Base-by-base conservation (phyloP, 352 stramenopile species). In the Thraustochytrium sp. region DNA sequence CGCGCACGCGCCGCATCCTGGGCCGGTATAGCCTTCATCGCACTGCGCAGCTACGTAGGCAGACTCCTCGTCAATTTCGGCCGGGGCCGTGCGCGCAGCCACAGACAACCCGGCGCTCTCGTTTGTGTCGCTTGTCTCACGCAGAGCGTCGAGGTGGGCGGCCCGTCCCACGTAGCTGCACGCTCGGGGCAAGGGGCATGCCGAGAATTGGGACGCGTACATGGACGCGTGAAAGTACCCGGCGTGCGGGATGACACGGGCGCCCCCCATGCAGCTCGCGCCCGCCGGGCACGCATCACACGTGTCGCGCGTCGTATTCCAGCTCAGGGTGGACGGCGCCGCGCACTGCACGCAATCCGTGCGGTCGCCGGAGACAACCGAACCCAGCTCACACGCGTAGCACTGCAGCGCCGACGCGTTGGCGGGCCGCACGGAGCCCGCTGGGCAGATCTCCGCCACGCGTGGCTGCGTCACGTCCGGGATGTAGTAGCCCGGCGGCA, bases 211-310 rank as follows among this genome's bases (percentile, higher is more conserved):
- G 23, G 9, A 31, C 29, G 65, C 18, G 23, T 18, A 16, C 2
- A 72, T 34, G 13, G 42, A 78, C 9, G 65, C 11, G 38, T 80
- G 68, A 51, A 46, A 80, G 37, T 72, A 80, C 13, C 68, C 44
- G 8, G 23, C 5, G 0, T 23, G 44, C 0, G 46, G 68, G 23
- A 46, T 21, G 13, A 44, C 46, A 3, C n/a, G 9, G 1, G 1
- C 68, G 21, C 68, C 68, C 44, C 68, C 68, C 21, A 80, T 9
- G 51, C 68, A 80, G 13, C 3, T n/a, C 34, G 68, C 68, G 48
- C 51, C 51, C 23, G 76, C 34, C 5, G 68, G 68, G 46, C 68
- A 80, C 21, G 2, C 42, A 9, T 44, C 23, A 44, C 68, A 80
- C 37, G 49, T 40, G 26, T 61, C 46, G 23, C 46, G 8, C 8